Conservation (phyloP, 2,329 filamentous ascomycete genomes). For the Stachybotrys chartarum region DNA sequence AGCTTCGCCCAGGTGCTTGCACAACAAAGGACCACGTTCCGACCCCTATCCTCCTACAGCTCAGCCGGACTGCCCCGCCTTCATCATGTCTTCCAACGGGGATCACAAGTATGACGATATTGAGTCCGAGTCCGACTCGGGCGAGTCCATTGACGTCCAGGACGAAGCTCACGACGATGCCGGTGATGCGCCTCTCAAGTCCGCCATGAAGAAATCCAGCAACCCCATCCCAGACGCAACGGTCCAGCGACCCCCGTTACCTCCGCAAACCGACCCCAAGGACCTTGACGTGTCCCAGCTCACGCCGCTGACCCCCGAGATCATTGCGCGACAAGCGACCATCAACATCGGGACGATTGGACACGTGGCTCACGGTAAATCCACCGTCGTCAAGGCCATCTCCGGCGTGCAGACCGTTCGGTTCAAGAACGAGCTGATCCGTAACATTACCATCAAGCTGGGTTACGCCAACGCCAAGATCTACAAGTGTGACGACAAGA, state of each 20-base stretch:
- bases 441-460: constrained; percentile 99
- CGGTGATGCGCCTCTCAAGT: constrained; percentile 64
- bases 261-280: constrained; percentile 88
- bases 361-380: constrained; percentile 98
- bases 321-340: constrained; percentile 94
- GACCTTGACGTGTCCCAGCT: constrained; percentile 76
- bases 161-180: constrained; percentile 51
- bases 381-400: constrained; percentile 97
- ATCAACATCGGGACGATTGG: constrained; percentile 99
- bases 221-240: constrained; percentile 50
- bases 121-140: constrained; percentile 62
- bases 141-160: constrained; percentile 56
- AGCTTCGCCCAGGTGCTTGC: too few species aligned
- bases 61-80: constrained; percentile 19
- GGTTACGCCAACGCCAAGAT: constrained; percentile 99
- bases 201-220: constrained; percentile 71
- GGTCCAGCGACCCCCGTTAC: constrained; percentile 47
- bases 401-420: constrained; percentile 97
- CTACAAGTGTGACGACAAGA: constrained; percentile 92
- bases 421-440: constrained; percentile 99
- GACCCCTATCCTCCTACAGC: background rate
- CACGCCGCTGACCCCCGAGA: constrained; percentile 85
- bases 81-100: constrained; percentile 47
- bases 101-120: constrained; percentile 64
- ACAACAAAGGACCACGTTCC: background rate